Conservation (phyloP, 768 basidiomycete species). For the Artomyces pyxidatus region DNA sequence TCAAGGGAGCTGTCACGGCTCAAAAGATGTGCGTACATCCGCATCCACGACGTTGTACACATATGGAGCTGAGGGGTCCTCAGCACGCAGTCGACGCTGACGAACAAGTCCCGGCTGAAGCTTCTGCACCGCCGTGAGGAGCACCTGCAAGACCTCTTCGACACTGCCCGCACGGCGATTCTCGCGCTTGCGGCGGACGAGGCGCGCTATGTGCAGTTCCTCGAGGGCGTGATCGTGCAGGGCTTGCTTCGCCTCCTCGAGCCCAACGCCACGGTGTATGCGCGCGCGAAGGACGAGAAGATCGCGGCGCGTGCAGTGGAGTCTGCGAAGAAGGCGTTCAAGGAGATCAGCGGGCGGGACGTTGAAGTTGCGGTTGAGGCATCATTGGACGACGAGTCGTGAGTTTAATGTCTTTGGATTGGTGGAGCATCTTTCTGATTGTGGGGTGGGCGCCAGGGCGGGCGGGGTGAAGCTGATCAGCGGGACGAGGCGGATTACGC, state of each 20-base stretch:
- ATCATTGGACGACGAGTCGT: slow-evolving; percentile 62
- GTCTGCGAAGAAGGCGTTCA: slow-evolving; percentile 58
- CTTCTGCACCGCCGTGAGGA: slow-evolving; percentile 90
- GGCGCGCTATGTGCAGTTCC: slow-evolving; percentile 69
- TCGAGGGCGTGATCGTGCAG: slow-evolving; percentile 81
- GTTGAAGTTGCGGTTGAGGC: slow-evolving; percentile 53
- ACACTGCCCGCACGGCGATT: slow-evolving; percentile 56
- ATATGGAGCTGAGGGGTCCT: background rate
- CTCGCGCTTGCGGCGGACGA: slow-evolving; percentile 55
- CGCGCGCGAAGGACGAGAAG: slow-evolving; percentile 60
- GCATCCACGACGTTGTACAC: background rate
- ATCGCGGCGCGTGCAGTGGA: slow-evolving; percentile 55
- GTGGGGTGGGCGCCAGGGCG: slow-evolving; percentile 38
- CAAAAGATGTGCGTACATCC: slow-evolving; percentile 80
- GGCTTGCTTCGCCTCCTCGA: slow-evolving; percentile 81
- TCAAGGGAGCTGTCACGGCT: slow-evolving; percentile 85
- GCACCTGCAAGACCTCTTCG: slow-evolving; percentile 83
- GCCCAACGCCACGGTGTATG: slow-evolving; percentile 53
- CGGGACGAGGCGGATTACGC: slow-evolving; percentile 68
- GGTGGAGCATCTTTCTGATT: background rate
- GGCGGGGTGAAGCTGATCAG: slow-evolving; percentile 79
- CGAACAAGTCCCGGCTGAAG: slow-evolving; percentile 90
- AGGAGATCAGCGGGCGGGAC: slow-evolving; percentile 67
- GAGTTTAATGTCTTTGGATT: slow-evolving; percentile 18
- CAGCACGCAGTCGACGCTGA: slow-evolving; percentile 91